These are phyloP conservation scores for Corrigiola litoralis DNA, from an alignment of 179 eudicot species.

Conservation along the genomic window DNA sequence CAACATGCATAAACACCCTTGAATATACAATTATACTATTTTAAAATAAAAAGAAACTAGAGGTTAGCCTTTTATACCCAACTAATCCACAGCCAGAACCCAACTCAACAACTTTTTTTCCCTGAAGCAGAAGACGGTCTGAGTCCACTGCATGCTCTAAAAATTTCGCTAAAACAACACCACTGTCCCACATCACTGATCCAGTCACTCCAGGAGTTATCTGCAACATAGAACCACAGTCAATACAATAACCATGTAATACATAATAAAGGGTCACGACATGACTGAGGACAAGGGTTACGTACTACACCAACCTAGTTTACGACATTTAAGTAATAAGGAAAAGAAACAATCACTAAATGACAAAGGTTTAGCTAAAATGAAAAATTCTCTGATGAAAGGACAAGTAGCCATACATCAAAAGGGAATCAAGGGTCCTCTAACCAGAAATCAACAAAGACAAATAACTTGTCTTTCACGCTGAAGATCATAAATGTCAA, in stretches of 20 bases:
- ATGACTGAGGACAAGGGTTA: background rate
- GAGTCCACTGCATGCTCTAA: conserved; percentile 85
- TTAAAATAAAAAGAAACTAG: background rate
- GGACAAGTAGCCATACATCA: background rate
- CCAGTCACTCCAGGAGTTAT: conserved; percentile 92
- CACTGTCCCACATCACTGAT: conserved; percentile 96
- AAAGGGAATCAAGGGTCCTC: background rate
- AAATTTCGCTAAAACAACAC: conserved; percentile 76
- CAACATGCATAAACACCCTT: background rate
- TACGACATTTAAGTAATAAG: too few species aligned
- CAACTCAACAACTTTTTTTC: conserved; percentile 78
- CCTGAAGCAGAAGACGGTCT: conserved; percentile 47
- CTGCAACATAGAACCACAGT: conserved; percentile 24
- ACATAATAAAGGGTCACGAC: background rate
- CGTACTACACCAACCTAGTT: background rate
- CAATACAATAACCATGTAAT: background rate
- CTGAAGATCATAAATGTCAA: too few species aligned
- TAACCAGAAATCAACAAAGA: too few species aligned
- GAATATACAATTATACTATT: background rate
- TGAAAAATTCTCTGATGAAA: background rate
- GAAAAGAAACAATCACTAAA: background rate
- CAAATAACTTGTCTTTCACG: too few species aligned
- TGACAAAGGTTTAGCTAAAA: too few species aligned
- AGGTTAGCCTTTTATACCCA: conserved; percentile 46
- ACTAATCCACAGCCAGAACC: conserved; percentile 95